phyloP scores from a whole-genome alignment of 768 basidiomycete genomes.

The Pholiota conissans region DNA sequence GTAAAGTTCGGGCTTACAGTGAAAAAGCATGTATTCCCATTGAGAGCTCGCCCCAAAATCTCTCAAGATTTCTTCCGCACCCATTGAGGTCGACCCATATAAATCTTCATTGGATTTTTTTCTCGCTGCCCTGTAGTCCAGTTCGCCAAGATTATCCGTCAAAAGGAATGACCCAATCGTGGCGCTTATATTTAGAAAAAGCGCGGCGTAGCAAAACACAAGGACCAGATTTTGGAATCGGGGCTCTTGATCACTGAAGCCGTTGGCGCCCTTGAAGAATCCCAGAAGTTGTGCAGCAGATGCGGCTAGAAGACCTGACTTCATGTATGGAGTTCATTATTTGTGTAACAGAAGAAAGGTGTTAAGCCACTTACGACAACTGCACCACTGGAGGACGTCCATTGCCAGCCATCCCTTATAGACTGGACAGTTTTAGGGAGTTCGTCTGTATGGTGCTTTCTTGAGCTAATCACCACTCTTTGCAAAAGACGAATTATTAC shows the following conservation, averaged over 20 bases:
- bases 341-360: background rate
- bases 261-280: constrained; percentile 12
- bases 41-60: background rate
- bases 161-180: constrained; percentile 21
- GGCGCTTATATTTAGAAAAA: constrained; percentile 22
- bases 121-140: constrained; percentile 8
- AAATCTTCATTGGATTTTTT: background rate
- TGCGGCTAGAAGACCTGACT: constrained; percentile 19
- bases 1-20: constrained; percentile 10
- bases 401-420: constrained; percentile 18
- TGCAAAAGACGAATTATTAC: background rate
- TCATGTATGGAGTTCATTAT: background rate
- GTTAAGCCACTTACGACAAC: constrained; percentile 11
- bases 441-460: background rate
- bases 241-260: background rate
- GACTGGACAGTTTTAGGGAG: constrained; percentile 10
- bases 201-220: constrained; percentile 9
- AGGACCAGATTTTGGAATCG: constrained; percentile 9
- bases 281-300: constrained; percentile 13
- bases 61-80: constrained; percentile 6
- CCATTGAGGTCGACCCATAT: background rate
- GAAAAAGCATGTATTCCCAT: constrained; percentile 12
- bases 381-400: constrained; percentile 16
- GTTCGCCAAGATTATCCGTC: constrained; percentile 19
- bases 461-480: background rate